Evolutionary conservation across 176 grass and related monocot species (phyloP).

Genomic region (Thalia dealbata): DNA sequence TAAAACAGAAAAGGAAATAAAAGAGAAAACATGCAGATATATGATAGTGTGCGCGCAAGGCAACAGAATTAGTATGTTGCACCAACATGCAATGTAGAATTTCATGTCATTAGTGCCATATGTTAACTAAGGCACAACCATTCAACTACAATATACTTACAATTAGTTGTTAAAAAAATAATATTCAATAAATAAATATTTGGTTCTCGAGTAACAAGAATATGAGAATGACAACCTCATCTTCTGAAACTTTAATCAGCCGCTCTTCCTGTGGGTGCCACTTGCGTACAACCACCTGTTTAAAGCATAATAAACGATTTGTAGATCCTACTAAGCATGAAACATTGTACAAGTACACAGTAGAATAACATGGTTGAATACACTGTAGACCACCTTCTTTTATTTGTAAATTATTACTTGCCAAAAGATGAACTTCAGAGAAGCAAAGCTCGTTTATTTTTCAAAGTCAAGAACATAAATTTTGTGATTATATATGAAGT

Average conservation of each 20-base stretch:
- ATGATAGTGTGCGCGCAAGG: not conserved
- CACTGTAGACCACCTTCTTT: not conserved
- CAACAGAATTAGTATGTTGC: not conserved
- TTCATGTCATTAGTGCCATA: not conserved
- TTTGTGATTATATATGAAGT: not conserved
- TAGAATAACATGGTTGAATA: not conserved
- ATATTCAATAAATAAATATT: not conserved
- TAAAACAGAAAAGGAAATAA: no score
- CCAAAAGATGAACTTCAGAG: not conserved
- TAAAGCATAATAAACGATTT: not conserved
- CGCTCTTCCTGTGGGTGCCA: conserved; percentile 64
- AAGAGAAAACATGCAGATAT: no score
- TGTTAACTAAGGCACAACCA: not conserved
- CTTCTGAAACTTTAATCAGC: conserved; percentile 59
- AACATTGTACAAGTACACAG: not conserved
- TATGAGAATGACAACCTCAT: conserved; percentile 38
- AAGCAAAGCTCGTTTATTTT: not conserved
- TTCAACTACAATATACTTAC: not conserved
- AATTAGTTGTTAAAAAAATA: not conserved
- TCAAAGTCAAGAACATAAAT: not conserved
- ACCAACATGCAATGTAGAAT: not conserved
- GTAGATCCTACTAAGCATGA: not conserved
- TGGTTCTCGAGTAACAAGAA: not conserved
- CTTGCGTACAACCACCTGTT: conserved; percentile 62
- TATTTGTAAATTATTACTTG: not conserved